Base-by-base conservation (phyloP, 148 eudicot genomes). In the Chenopodium suecicum region DNA sequence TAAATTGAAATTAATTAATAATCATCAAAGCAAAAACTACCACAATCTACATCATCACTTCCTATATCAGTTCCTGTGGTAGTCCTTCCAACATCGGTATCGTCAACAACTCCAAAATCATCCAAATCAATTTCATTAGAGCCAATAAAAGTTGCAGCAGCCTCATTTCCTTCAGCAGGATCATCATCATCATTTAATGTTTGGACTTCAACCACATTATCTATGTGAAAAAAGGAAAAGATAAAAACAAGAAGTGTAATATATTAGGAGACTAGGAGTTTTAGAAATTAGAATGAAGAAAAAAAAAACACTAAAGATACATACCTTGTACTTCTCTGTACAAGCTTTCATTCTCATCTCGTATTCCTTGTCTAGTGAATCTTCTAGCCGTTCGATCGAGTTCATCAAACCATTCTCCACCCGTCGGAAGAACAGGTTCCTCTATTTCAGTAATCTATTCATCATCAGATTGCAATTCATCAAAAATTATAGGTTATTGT, bases 381-480 rank as follows among this genome's bases (percentile, higher is more conserved):
- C 74, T 70, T 16, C 76, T 22, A 12, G 60, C 2, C 2, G 64
- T 41, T 52, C 46, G 19, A 54, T 56, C 78, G 5, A 52, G 64
- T 5, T 29, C 44, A 75, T 58, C 20, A 19, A 75, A 54, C 78
- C 64, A 75, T 13, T 11, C 29, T 1, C 11, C 8, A 29, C 12
- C 9, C 8, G 46, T 0, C 14, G 25, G 44, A 58, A 75, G 67
- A 73, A 25, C 70, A 12, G 23, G 44, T 17, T 66, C 31, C 2
- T 78, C 73, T 19, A 3, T 6, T 16, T 66, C 1, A 27, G 31
- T 14, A 5, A 78, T 48, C 73, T 63, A 78, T 41, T 66, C 80
- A 10, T 78, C 60, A 65, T 78, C 62, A 8, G 73, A 78, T 2
- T 41, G 37, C 22, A 78, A 20, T 7, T 66, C 80, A 47, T 78